Evolutionary conservation across 805 yeast species (phyloP).

Genomic region (baker's yeast (Saccharomyces cerevisiae)): DNA sequence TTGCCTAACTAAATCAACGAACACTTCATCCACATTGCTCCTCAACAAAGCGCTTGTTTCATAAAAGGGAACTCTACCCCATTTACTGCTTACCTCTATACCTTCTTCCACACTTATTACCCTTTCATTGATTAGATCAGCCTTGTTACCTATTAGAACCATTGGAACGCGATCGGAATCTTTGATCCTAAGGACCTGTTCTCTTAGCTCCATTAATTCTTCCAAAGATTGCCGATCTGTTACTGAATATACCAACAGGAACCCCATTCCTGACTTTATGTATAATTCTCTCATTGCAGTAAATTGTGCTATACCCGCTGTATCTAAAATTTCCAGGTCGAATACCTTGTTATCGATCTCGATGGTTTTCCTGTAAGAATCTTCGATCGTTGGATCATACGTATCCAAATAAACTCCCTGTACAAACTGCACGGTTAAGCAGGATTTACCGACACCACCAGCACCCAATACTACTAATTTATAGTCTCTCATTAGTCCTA

Average conservation of each 20-base stretch:
- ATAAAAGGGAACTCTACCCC: conserved; percentile 88
- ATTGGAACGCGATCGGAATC: conserved; percentile 70
- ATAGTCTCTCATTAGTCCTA: conserved; percentile 48
- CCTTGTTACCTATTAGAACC: conserved; percentile 86
- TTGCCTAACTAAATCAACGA: conserved; percentile 80
- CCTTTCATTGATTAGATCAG: conserved; percentile 71
- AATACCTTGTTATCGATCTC: conserved; percentile 84
- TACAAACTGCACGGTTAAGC: conserved; percentile 84
- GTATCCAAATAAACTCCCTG: conserved; percentile 84
- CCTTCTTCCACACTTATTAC: conserved; percentile 77
- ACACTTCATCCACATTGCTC: conserved; percentile 85
- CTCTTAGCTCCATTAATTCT: conserved; percentile 70
- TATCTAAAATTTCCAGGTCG: conserved; percentile 79
- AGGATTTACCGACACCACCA: conserved; percentile 96
- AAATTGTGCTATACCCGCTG: conserved; percentile 92
- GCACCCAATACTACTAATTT: conserved; percentile 90
- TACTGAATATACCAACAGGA: conserved; percentile 76
- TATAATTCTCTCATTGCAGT: conserved; percentile 90
- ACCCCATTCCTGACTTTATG: conserved; percentile 85
- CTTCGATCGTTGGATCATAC: conserved; percentile 96
- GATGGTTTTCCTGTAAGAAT: conserved; percentile 82
- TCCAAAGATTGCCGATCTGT: conserved; percentile 68
- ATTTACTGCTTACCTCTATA: conserved; percentile 66
- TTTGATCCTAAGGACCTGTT: conserved; percentile 78
- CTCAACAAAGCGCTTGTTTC: conserved; percentile 90